Conservation (phyloP, 2,329 filamentous ascomycete species). For the Amauroascus verrucosus region DNA sequence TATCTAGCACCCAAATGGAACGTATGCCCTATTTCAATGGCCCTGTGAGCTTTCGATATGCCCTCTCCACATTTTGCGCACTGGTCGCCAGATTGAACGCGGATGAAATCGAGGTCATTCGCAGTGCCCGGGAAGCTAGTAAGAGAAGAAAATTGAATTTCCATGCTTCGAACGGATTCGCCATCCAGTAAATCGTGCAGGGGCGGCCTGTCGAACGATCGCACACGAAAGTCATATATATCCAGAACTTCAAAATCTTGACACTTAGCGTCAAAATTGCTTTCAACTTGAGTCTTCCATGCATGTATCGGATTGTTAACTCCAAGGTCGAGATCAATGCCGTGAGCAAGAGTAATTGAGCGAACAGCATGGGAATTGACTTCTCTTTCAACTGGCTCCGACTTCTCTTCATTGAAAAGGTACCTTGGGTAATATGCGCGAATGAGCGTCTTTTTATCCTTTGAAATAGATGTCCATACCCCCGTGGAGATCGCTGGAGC, state of each 20-base stretch:
- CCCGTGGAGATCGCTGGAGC: conserved; percentile 29
- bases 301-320: conserved; percentile 50
- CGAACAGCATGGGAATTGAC: conserved; percentile 58
- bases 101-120: conserved; percentile 51
- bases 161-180: conserved; percentile 16
- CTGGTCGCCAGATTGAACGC: conserved; percentile 54
- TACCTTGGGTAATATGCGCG: conserved; percentile 56
- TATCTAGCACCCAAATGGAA: conserved; percentile 90
- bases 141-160: conserved; percentile 27
- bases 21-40: conserved; percentile 87
- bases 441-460: conserved; percentile 56
- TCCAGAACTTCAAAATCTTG: conserved; percentile 24
- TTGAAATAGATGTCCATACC: conserved; percentile 33
- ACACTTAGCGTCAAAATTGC: neutral
- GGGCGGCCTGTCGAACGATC: conserved; percentile 32
- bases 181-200: conserved; percentile 27
- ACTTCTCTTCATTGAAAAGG: conserved; percentile 23
- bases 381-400: conserved; percentile 30
- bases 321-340: conserved; percentile 60
- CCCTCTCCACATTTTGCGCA: conserved; percentile 63
- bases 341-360: conserved; percentile 36
- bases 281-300: conserved; percentile 34
- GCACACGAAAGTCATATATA: conserved; percentile 34
- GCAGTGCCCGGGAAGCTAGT: conserved; percentile 33
- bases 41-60: conserved; percentile 54